A percentile compares a stretch with the other conserved stretches of the same genome.
These are phyloP conservation scores for Neoscytalidium dimidiatum DNA, from an alignment of 2,329 filamentous ascomycete species.

Conservation along the genomic window DNA sequence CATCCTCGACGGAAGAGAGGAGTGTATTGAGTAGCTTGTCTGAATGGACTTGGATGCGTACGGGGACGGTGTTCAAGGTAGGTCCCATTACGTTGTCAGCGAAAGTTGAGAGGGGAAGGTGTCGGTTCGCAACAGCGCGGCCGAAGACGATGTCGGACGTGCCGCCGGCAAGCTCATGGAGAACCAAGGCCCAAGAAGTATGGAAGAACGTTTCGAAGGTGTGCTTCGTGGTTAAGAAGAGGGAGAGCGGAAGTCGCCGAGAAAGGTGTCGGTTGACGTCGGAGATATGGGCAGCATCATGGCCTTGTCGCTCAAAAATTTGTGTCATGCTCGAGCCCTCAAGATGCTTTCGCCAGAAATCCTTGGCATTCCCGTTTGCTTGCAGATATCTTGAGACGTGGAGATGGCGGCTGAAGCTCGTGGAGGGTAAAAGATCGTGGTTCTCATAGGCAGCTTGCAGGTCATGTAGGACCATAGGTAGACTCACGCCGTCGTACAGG, in stretches of 20 bases:
- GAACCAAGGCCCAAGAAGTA: slow-evolving; percentile 65
- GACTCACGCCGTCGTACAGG: slow-evolving; percentile 69
- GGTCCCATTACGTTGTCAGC: too few relatives aligned
- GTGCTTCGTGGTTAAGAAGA: slow-evolving; percentile 31
- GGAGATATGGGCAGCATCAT: slow-evolving; percentile 48
- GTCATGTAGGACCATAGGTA: slow-evolving; percentile 62
- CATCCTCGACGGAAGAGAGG: too few relatives aligned
- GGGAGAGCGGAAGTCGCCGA: slow-evolving; percentile 20
- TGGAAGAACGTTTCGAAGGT: slow-evolving; percentile 60
- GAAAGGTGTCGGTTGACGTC: slow-evolving; percentile 12
- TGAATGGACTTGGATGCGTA: too few relatives aligned
- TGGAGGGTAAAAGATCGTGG: slow-evolving; percentile 26
- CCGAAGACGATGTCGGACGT: slow-evolving; percentile 59
- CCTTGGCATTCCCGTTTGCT: slow-evolving; percentile 65
- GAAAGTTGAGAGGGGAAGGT: slow-evolving; percentile 60
- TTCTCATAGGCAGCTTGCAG: slow-evolving; percentile 58
- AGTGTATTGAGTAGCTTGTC: too few relatives aligned
- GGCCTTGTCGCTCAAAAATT: slow-evolving; percentile 36
- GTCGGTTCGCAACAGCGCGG: slow-evolving; percentile 66
- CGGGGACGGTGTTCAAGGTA: too few relatives aligned
- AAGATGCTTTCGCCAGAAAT: slow-evolving; percentile 64
- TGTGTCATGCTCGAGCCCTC: slow-evolving; percentile 48
- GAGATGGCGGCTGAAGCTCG: slow-evolving; percentile 52
- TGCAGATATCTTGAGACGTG: slow-evolving; percentile 41
- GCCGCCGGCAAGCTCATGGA: slow-evolving; percentile 53